Evolutionary conservation across 2,329 filamentous ascomycete species (phyloP), one percentile per base, ranked within the genome.

Genomic region (Knoxdaviesia proteae): DNA sequence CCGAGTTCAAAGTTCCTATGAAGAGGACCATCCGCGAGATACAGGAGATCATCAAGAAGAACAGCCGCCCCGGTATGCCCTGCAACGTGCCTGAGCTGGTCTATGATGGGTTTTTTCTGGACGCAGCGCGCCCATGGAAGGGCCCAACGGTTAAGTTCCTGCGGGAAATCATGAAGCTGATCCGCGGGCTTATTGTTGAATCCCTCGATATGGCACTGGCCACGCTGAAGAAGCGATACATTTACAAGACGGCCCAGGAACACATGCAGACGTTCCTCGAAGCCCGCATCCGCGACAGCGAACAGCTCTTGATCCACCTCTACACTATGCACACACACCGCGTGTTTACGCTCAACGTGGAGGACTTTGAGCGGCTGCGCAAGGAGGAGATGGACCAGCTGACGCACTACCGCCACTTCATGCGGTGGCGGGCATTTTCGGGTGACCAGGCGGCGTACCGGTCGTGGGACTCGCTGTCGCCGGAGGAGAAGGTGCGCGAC

Each of bases 111-210:
- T 60, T 81, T 10, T 74, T 70, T 39, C 59, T 64, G 10, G 58
- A 69, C n/a, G 68, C 69, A 0, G 67, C 81, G 1, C 52, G 55
- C 6, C 67, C 71, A 1, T 83, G 79, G 79, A 52, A 63, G 1
- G 50, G 51, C 0, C 74, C 74, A 0, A 61, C 77, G 39, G 52
- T 63, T 0, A 59, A 51, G 0, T 71, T 74, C 39, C 54, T 73
- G 5, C 49, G 57, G 4, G 54, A 61, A 5, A 67, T 69, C 0
- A 64, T 72, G 44, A 48, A 50, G 0, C 63, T 62, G 10, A 39
- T 49, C 11, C 31, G 34, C 30, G 46, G 44, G 0, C 59, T 61
- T 4, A 60, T 79, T 1, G 55, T 62, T 0, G 43, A 51, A 0
- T 68, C 69, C 0, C 55, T 80, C 0, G 53, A 58, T 1, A 51